These are phyloP conservation scores for Suillus weaverae DNA, from an alignment of 768 basidiomycete genomes.

Conservation along the genomic window DNA sequence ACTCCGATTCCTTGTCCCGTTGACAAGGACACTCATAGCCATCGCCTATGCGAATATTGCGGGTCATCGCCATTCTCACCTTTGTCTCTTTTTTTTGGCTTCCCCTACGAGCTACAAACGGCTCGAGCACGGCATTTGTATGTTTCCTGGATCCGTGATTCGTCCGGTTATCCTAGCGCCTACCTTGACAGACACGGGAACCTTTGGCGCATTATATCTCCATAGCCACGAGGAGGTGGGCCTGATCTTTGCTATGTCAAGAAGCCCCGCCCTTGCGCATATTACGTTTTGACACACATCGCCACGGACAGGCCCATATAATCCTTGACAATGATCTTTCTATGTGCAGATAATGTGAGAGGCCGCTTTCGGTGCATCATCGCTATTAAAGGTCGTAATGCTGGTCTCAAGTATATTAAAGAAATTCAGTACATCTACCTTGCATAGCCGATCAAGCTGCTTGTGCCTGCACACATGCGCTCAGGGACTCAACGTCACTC, in stretches of 20 bases:
- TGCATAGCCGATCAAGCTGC: neutral
- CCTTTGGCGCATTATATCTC: neutral
- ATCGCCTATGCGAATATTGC: neutral
- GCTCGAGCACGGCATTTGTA: neutral
- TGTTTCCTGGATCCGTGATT: neutral
- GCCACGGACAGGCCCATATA: neutral
- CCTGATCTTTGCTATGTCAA: too few relatives aligned
- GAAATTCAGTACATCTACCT: neutral
- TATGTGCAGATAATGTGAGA: neutral
- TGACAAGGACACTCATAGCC: neutral
- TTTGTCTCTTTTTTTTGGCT: neutral
- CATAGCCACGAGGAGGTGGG: neutral
- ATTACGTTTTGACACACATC: neutral
- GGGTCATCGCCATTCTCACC: neutral
- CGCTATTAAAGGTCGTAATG: neutral
- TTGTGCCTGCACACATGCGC: neutral
- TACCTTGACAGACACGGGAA: neutral
- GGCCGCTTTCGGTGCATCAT: neutral
- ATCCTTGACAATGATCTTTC: neutral
- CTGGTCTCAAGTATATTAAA: neutral
- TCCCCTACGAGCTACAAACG: neutral
- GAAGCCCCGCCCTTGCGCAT: neutral
- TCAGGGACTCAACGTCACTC: slow-evolving; percentile 5
- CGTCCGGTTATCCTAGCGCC: neutral
- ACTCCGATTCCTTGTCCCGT: neutral